Conservation (phyloP, 1,139 yeast species). For the Pichia sp. region DNA sequence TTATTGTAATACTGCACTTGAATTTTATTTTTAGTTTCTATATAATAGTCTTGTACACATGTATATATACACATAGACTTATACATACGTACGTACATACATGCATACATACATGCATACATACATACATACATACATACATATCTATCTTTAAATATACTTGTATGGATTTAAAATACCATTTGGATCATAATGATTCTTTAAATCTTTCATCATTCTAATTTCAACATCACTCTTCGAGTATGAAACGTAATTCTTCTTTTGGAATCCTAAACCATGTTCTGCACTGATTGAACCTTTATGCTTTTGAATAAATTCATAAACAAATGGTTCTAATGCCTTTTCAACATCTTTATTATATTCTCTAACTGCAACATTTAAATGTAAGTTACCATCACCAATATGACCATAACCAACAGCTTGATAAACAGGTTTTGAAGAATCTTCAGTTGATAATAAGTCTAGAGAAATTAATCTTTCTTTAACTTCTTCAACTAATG, state of each 20-base stretch:
- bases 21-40: no score
- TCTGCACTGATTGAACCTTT: conserved; percentile 93
- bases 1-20: no score
- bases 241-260: conserved; percentile 81
- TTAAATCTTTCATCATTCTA: conserved; percentile 65
- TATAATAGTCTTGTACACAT: no score
- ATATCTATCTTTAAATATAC: conserved; percentile 46
- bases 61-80: no score
- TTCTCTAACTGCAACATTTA: conserved; percentile 83
- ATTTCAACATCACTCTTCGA: conserved; percentile 69
- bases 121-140: not conserved
- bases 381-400: conserved; percentile 93
- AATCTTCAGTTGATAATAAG: conserved; percentile 59
- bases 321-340: conserved; percentile 84
- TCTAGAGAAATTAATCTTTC: conserved; percentile 49
- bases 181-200: conserved; percentile 80
- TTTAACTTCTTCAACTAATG: conserved; percentile 68
- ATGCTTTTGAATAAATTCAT: conserved; percentile 71
- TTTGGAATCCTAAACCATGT: conserved; percentile 95
- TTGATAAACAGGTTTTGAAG: conserved; percentile 62
- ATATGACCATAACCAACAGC: conserved; percentile 94
- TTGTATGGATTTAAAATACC: conserved; percentile 91
- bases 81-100: no score
- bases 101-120: no score
- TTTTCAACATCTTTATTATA: conserved; percentile 72